Evolutionary conservation across 2,329 filamentous ascomycete species (phyloP).

Genomic region (Paecilomyces variotii): DNA sequence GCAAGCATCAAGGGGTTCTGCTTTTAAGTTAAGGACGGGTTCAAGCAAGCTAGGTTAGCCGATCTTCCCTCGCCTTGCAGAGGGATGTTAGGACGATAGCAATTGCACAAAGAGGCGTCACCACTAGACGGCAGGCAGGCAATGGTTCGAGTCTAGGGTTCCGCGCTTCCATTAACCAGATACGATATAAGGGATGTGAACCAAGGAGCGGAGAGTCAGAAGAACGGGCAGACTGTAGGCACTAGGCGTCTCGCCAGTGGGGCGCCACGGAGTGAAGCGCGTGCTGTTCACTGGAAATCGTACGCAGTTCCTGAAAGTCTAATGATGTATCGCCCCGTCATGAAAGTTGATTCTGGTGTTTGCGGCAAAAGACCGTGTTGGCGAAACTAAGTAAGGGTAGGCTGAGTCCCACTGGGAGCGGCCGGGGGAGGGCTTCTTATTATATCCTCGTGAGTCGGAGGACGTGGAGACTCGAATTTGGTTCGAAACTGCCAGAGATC

Average conservation of each 20-base stretch:
- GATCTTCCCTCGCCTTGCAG: slow-evolving; percentile 1
- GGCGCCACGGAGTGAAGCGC: neutral
- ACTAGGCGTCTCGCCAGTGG: neutral
- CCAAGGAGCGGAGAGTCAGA: neutral
- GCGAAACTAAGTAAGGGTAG: neutral
- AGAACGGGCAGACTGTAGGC: neutral
- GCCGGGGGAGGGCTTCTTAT: neutral
- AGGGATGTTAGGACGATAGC: neutral
- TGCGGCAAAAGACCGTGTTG: neutral
- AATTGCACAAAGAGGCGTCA: neutral
- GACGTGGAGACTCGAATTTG: neutral
- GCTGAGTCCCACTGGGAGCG: neutral
- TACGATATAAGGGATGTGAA: neutral
- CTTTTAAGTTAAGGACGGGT: neutral
- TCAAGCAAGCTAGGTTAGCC: neutral
- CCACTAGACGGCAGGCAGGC: neutral
- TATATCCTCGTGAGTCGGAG: neutral
- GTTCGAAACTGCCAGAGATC: neutral
- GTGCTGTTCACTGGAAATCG: neutral
- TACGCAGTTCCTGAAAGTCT: neutral
- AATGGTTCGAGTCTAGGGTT: neutral
- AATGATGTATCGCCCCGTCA: neutral
- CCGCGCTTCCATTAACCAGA: neutral
- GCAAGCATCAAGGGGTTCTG: neutral
- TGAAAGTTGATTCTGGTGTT: neutral